These are phyloP conservation scores for Backusella parvicylindrica DNA, from an alignment of 192 early-diverging fungal genomes.

Conservation along the genomic window DNA sequence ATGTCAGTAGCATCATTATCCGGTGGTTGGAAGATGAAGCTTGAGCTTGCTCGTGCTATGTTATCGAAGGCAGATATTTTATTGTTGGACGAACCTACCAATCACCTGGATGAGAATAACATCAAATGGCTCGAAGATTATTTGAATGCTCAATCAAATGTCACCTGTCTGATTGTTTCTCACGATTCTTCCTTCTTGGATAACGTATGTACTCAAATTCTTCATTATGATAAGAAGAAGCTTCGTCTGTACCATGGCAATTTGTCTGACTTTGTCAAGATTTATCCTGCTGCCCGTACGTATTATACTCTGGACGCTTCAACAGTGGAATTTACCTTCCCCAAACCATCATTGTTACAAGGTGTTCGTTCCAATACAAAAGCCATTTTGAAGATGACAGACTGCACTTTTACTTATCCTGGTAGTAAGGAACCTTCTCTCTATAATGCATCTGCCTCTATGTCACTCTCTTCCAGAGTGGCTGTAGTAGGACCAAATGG, in stretches of 20 bases:
- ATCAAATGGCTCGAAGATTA: constrained; percentile 78
- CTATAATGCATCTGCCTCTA: constrained; percentile 57
- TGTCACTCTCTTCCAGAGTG: constrained; percentile 75
- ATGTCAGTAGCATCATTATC: constrained; percentile 62
- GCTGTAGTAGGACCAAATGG: constrained; percentile 84
- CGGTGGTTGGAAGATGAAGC: constrained; percentile 90
- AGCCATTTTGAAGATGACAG: constrained; percentile 73
- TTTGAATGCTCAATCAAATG: constrained; percentile 56
- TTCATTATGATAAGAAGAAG: constrained; percentile 76
- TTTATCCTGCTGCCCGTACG: constrained; percentile 68
- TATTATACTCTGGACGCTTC: constrained; percentile 73
- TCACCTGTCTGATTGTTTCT: constrained; percentile 75
- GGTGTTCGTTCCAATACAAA: constrained; percentile 79
- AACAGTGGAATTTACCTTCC: constrained; percentile 67
- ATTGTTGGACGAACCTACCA: constrained; percentile 92
- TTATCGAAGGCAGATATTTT: constrained; percentile 82
- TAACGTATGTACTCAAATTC: constrained; percentile 76
- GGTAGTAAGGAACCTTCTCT: constrained; percentile 57
- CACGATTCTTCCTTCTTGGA: constrained; percentile 82
- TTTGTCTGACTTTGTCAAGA: constrained; percentile 70
- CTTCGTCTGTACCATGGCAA: constrained; percentile 78
- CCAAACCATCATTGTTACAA: constrained; percentile 72
- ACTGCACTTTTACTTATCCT: constrained; percentile 78
- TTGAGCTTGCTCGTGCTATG: constrained; percentile 79
- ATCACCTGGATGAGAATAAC: constrained; percentile 78